A percentile compares a stretch with the other conserved stretches of the same genome.
phyloP scores from a whole-genome alignment of 495 filamentous ascomycete genomes.

The Aspergillus cavernicola region DNA sequence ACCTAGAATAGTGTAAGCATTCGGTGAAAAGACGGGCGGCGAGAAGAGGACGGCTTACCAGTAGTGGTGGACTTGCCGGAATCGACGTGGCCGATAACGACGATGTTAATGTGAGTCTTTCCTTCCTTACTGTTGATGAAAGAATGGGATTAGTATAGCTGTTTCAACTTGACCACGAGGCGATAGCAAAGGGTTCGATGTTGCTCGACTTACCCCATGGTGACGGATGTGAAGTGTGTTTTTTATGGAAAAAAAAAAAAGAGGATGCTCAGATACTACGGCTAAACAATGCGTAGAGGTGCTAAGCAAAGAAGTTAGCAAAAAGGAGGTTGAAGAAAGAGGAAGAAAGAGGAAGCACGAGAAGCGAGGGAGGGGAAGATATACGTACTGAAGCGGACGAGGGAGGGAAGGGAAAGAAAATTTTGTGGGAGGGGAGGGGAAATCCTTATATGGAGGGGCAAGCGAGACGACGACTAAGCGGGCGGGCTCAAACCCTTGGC shows the following conservation, averaged over 20 bases:
- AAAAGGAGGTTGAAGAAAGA: constrained; percentile 24
- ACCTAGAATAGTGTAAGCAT: constrained; percentile 44
- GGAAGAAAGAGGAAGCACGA: constrained; percentile 16
- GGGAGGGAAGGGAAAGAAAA: constrained; percentile 37
- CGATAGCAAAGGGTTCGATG: background rate
- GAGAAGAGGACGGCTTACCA: constrained; percentile 44
- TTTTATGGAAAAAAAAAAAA: constrained; percentile 46
- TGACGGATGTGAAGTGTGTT: constrained; percentile 41
- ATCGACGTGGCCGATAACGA: constrained; percentile 99
- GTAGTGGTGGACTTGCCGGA: constrained; percentile 99
- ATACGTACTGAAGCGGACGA: constrained; percentile 52
- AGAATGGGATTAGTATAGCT: constrained; percentile 13
- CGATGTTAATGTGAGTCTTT: constrained; percentile 91
- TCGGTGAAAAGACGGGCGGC: background rate
- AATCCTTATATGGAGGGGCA: constrained; percentile 54
- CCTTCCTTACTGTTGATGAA: constrained; percentile 67
- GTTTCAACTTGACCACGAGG: background rate
- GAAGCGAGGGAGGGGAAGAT: constrained; percentile 32
- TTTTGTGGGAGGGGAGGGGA: constrained; percentile 44
- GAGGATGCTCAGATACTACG: constrained; percentile 51
- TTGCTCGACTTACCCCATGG: constrained; percentile 47
- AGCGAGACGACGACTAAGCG: constrained; percentile 45
- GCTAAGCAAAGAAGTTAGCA: constrained; percentile 42
- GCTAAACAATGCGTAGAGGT: constrained; percentile 48
- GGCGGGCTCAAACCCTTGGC: constrained; percentile 42